Base-by-base conservation (phyloP, 108 stramenopile genomes). In the Schizochytrium sp. region DNA sequence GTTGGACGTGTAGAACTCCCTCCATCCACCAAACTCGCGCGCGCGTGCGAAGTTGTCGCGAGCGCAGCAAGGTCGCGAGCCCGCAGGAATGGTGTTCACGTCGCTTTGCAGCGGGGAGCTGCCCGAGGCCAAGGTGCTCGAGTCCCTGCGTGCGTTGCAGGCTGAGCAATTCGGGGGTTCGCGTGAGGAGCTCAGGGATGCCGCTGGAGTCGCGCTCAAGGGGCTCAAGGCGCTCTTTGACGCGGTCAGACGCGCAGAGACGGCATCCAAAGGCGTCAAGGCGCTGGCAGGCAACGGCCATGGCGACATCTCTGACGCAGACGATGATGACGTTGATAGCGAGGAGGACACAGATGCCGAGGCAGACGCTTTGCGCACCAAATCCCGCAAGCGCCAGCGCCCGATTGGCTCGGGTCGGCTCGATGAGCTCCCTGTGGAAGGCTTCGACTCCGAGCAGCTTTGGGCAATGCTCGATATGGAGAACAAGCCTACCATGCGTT, bases 401-500 rank as follows among this genome's bases (percentile, higher is more conserved):
- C 76, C 45, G 48, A 53, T 83, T 53, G 76, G 48, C 6, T 83
- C 76, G 51, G 76, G 76, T 6, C 63, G 63, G 1, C 51, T 83
- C n/a, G 45, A 47, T 12, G 76, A 83, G 51, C 76, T 83, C 48
- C 48, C 51, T 12, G 76, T 83, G 18, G 76, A 83, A 12, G 76
- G 76, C 48, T 83, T 83, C 5, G 76, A 83, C 16, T 14, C 45
- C 25, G 76, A 83, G 51, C 76, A 83, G 5, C 45, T 83, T 18
- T 83, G 76, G 76, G 76, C 76, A 12, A 83, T 83, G 76, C 76
- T 83, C 43, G 76, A 47, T 45, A 83, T 83, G 76, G 76, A 83
- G 48, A 83, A 83, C 51, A 53, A 83, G 28, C 51, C 76, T 45
- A 83, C 51, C 43, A 47, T 83, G 48, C n/a, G 25, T 18, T 53